Percentiles rank a stretch among this genome's conserved stretches.
Conservation (phyloP, 106 monocot genomes). For the Cymbidium sinense region DNA sequence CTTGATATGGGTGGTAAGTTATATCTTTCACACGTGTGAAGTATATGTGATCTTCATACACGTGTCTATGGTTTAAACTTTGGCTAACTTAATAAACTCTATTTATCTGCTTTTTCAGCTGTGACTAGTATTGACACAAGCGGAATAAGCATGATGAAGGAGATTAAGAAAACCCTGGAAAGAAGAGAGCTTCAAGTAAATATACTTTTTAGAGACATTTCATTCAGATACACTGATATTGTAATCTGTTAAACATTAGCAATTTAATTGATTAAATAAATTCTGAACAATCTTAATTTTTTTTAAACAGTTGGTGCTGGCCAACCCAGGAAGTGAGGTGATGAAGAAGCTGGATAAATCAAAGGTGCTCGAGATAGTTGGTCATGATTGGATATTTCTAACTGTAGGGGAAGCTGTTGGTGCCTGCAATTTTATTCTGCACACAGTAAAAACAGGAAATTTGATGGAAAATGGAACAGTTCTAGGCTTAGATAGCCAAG, state of each 20-base stretch:
- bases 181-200: conserved; percentile 60
- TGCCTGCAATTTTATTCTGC: conserved; percentile 67
- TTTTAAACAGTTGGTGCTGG: conserved; percentile 54
- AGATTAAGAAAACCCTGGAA: conserved; percentile 51
- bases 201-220: not conserved
- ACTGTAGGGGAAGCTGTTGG: conserved; percentile 77
- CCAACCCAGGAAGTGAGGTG: conserved; percentile 86
- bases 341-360: conserved; percentile 90
- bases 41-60: not conserved
- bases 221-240: no score
- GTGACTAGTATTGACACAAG: conserved; percentile 91
- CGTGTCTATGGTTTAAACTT: not conserved
- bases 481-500: not conserved
- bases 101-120: conserved; percentile 26
- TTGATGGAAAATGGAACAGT: not conserved
- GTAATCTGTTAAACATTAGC: no score
- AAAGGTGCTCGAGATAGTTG: conserved; percentile 58
- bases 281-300: not conserved
- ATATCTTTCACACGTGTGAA: not conserved
- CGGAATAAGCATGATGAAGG: conserved; percentile 87
- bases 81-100: not conserved
- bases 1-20: conserved; percentile 89
- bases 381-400: conserved; percentile 78
- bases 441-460: conserved; percentile 19
- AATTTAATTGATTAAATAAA: not conserved